Evolutionary conservation across 2,329 filamentous ascomycete species (phyloP), one percentile per base, ranked within the genome.

Genomic region (Stachybotrys chartarum): DNA sequence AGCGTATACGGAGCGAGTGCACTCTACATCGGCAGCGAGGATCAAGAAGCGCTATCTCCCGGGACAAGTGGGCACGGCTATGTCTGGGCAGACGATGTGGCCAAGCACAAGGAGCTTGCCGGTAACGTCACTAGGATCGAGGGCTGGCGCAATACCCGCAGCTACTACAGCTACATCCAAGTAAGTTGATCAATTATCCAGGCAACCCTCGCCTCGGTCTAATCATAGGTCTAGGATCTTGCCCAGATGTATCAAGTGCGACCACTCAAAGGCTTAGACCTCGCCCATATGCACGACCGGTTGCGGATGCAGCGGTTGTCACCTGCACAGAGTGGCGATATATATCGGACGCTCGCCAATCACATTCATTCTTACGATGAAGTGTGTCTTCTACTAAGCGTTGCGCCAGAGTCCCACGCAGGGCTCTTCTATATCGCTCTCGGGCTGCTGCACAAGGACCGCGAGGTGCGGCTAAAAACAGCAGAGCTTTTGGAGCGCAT

Each of bases 141-240:
- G 74, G 94, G 93, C 55, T 99, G 94, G 94, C 85, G 94, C 62
- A 95, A 91, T 60, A 97, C 94, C 1, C 82, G 94, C 58, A 96
- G 90, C 66, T 99, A 99, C 68, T 96, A 95, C 73, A 91, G 90
- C 61, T 97, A 91, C 68, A 93, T 97, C 60, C 90, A 96, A 76
- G 90, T 86, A 71, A 63, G 76, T 51, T 49, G 35, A 42, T 42
- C 14, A 14, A 10, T 5, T 42, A 14, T n/a, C 8, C 42, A 10
- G 18, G 42, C 59, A 54, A 65, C 51, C n/a, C 50, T 39, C 16
- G 35, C 8, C 35, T 10, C 35, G 14, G 35, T 14, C 35, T 42
- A 42, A 42, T 14, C 35, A 44, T 51, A 18, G 7, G 3, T 14
- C 12, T 59, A 88, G 84, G 85, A 88, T 68, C 75, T 87, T 56